A percentile compares a stretch with the other conserved stretches of the same genome.
Conservation (phyloP, 106 monocot species). For the Ottelia alismoides region DNA sequence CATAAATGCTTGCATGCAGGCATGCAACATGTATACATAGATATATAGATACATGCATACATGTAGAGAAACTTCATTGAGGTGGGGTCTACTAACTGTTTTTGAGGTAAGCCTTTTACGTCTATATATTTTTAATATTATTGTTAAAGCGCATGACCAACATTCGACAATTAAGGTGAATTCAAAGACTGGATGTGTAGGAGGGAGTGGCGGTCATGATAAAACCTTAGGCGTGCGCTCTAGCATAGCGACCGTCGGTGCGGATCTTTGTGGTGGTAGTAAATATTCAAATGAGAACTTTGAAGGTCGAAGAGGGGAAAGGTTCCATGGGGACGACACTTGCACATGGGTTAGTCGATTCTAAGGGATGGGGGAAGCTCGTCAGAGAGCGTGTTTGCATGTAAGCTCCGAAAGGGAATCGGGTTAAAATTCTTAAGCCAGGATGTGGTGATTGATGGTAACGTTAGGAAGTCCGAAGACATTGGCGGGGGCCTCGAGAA, state of each 20-base stretch:
- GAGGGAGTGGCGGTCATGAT: background rate
- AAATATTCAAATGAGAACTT: slow-evolving; percentile 1
- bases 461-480: slow-evolving; percentile 9
- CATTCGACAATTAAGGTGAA: background rate
- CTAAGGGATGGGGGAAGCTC: slow-evolving; percentile 1
- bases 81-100: no score
- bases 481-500: slow-evolving; percentile 9
- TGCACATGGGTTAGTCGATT: background rate
- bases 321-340: background rate
- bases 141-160: background rate
- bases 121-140: no score
- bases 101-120: no score
- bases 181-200: background rate
- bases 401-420: slow-evolving; percentile 4
- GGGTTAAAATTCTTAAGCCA: background rate
- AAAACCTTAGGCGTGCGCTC: background rate
- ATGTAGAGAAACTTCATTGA: no score
- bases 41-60: no score
- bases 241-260: background rate
- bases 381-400: background rate
- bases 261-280: slow-evolving; percentile 1
- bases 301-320: background rate
- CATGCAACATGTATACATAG: no score
- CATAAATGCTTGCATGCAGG: no score
- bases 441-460: background rate